These are phyloP conservation scores for Kregervanrija delftensis DNA, from an alignment of 805 yeast genomes.

Conservation along the genomic window DNA sequence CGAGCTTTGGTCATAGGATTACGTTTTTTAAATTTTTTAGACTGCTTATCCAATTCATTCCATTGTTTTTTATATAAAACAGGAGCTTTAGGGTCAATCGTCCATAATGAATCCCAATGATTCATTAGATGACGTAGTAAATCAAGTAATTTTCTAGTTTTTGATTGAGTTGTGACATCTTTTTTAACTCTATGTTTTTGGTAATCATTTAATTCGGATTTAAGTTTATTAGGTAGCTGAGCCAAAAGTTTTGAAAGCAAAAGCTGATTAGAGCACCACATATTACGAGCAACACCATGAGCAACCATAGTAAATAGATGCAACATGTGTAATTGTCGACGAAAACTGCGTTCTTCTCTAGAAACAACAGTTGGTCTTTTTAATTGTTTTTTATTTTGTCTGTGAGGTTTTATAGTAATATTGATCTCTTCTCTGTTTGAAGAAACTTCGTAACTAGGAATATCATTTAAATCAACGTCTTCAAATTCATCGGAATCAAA, in stretches of 20 bases:
- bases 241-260: constrained; percentile 36
- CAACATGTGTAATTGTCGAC: constrained; percentile 53
- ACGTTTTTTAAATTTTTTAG: constrained; percentile 10
- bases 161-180: constrained; percentile 29
- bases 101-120: constrained; percentile 40
- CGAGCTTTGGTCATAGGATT: constrained; percentile 29
- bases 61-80: constrained; percentile 40
- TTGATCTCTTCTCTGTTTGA: constrained; percentile 15
- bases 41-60: constrained; percentile 29
- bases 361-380: constrained; percentile 32
- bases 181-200: constrained; percentile 14
- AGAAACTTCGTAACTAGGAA: background rate
- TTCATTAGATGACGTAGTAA: constrained; percentile 63
- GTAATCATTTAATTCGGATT: constrained; percentile 35
- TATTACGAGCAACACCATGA: constrained; percentile 65
- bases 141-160: constrained; percentile 66
- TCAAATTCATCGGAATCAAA: constrained; percentile 35
- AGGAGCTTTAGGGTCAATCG: constrained; percentile 36
- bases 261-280: constrained; percentile 56
- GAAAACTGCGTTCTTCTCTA: constrained; percentile 46
- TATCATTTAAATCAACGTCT: constrained; percentile 28
- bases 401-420: constrained; percentile 14
- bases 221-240: constrained; percentile 41
- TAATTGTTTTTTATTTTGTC: constrained; percentile 17
- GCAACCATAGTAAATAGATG: constrained; percentile 51